Conservation (phyloP, 805 yeast genomes). For the Pichia eremophila region DNA sequence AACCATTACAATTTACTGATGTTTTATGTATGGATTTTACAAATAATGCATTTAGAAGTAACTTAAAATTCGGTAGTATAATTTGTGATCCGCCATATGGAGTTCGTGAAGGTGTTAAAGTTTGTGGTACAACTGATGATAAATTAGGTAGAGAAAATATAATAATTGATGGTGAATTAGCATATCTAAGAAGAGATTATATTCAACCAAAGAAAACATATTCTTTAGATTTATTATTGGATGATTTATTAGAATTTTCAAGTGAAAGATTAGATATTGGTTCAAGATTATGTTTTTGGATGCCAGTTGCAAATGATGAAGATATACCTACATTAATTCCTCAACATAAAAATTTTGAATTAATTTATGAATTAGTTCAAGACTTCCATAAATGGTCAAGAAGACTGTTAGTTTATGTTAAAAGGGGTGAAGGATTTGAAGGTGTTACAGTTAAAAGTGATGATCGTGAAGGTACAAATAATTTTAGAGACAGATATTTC, state of each 20-base stretch:
- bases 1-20: conserved; percentile 53
- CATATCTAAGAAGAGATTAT: conserved; percentile 70
- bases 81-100: conserved; percentile 98
- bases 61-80: conserved; percentile 63
- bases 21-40: conserved; percentile 91
- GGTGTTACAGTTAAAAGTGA: conserved; percentile 38
- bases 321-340: conserved; percentile 54
- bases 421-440: conserved; percentile 40
- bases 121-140: conserved; percentile 65
- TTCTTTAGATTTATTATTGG: conserved; percentile 64
- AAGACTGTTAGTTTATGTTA: conserved; percentile 70
- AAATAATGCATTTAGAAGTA: conserved; percentile 65
- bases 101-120: conserved; percentile 89
- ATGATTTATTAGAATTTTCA: conserved; percentile 69
- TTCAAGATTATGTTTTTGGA: conserved; percentile 91
- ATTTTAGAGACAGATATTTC: conserved; percentile 74
- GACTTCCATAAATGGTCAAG: conserved; percentile 92
- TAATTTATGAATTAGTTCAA: conserved; percentile 71
- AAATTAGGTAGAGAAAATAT: conserved; percentile 63
- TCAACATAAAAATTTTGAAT: conserved; percentile 61
- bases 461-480: conserved; percentile 38
- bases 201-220: conserved; percentile 91
- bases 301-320: conserved; percentile 93
- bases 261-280: conserved; percentile 58
- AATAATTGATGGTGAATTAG: conserved; percentile 70